phyloP scores from a whole-genome alignment of 116 monocot genomes.

The Dioscorea cayenensis region DNA sequence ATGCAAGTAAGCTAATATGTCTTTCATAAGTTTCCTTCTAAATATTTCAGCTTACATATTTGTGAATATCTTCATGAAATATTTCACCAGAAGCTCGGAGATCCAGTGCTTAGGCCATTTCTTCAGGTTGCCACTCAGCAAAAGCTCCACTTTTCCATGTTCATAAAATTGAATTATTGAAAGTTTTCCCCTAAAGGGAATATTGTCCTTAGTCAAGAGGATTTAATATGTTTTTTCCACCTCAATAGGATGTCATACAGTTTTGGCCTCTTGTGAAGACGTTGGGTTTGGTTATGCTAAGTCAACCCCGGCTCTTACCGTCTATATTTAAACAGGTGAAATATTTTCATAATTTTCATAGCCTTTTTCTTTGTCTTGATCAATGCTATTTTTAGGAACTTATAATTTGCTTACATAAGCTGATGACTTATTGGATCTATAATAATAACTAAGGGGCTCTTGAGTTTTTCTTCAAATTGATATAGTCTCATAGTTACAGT shows the following conservation, averaged over 20 bases:
- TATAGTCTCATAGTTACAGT: not conserved
- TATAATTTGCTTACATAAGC: not conserved
- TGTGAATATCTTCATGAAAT: not conserved
- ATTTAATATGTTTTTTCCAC: not conserved
- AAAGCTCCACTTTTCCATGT: not conserved
- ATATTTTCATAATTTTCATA: not conserved
- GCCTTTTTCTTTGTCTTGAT: not conserved
- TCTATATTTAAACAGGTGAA: slow-evolving; percentile 87
- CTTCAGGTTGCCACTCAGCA: slow-evolving; percentile 51
- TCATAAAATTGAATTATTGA: not conserved
- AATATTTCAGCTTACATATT: not conserved
- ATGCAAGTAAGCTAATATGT: slow-evolving; percentile 58
- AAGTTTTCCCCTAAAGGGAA: not conserved
- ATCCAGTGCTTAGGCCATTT: slow-evolving; percentile 77
- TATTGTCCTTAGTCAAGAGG: not conserved
- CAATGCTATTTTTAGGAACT: not conserved
- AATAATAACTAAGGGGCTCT: not conserved
- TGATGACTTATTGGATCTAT: not conserved
- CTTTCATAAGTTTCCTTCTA: not conserved
- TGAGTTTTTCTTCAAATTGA: too few relatives aligned
- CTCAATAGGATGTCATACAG: slow-evolving; percentile 85
- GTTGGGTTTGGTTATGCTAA: slow-evolving; percentile 69
- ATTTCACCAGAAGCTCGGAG: slow-evolving; percentile 68
- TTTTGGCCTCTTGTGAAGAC: slow-evolving; percentile 91
- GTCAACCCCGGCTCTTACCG: slow-evolving; percentile 63